Evolutionary conservation across 441 rosid genomes (phyloP).

Genomic region (Melastoma candidum): DNA sequence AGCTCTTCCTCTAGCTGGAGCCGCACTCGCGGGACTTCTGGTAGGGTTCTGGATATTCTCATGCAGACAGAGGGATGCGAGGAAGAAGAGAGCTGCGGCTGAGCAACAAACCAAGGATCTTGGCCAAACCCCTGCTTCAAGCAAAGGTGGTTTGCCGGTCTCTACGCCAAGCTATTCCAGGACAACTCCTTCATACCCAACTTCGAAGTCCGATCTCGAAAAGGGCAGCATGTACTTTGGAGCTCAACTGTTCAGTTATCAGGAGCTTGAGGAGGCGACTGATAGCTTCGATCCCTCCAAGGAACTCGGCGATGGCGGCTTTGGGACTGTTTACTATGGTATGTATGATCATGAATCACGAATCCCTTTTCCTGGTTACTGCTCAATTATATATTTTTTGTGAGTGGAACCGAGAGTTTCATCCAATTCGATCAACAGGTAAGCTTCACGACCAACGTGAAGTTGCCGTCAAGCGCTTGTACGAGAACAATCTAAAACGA

Average conservation of each 20-base stretch:
- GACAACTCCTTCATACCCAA: slow-evolving; percentile 7
- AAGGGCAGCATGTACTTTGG: slow-evolving; percentile 13
- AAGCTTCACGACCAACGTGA: slow-evolving; percentile 12
- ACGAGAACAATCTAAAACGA: slow-evolving; percentile 13
- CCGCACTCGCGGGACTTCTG: neutral
- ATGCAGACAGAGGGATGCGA: neutral
- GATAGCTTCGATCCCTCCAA: slow-evolving; percentile 13
- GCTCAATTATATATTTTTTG: neutral
- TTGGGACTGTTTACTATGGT: slow-evolving; percentile 18
- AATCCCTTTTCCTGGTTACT: neutral
- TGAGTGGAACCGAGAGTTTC: neutral
- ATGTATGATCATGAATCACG: neutral
- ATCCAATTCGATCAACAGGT: slow-evolving; percentile 2
- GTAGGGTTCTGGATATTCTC: neutral
- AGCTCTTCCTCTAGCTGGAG: neutral
- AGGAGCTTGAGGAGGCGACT: slow-evolving; percentile 15
- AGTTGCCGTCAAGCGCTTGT: slow-evolving; percentile 16
- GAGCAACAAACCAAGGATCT: slow-evolving; percentile 5
- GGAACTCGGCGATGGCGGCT: slow-evolving; percentile 16
- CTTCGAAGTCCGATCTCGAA: slow-evolving; percentile 6
- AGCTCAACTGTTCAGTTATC: slow-evolving; percentile 13
- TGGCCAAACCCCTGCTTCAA: slow-evolving; percentile 7
- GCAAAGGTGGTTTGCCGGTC: slow-evolving; percentile 10
- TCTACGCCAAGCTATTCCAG: slow-evolving; percentile 2
- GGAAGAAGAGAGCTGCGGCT: neutral